Base-by-base conservation (phyloP, 164 flowering plant species). In the Stephania cephalantha region DNA sequence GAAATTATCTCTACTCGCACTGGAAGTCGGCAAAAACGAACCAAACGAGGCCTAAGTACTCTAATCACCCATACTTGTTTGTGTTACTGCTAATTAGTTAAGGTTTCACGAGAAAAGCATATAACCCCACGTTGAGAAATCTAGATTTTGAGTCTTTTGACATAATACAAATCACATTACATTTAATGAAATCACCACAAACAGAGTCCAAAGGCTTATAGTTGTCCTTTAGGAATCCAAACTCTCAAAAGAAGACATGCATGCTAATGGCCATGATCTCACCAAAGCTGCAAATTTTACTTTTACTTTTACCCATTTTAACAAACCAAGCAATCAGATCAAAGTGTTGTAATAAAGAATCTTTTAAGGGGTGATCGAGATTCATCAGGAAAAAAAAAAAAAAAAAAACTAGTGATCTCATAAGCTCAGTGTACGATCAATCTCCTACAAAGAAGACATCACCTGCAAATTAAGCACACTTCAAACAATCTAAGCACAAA, bases 361-460 rank as follows among this genome's bases (percentile, higher is more conserved):
- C 42, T 35, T 35, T 35, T 3, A 46, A 44, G 17, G n/a, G n/a
- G 2, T 35, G 46, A 68, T 31, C 15, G 35, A 9, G 71, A 68
- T 58, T 58, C 15, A n/a, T 18, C 65, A 1, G 65, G 17, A 7
- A 18, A 58, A 58, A 55, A 48, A 8, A 48, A 48, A 48, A 8
- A 9, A 8, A 48, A 25, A 6, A 18, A 0, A 4, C 22, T 58
- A 6, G 22, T 58, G 22, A 58, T 58, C n/a, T 58, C 15, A 2
- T 58, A 58, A 58, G 64, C 20, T 58, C n/a, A 58, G 64, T 58
- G 64, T 58, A 58, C 64, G n/a, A 58, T 17, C 64, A 58, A 58
- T 58, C 64, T 58, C n/a, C 15, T 15, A 58, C n/a, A 58, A 58
- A 58, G 64, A 58, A 6, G 18, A 15, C 3, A 35, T 35, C 42